Evolutionary conservation across 768 basidiomycete genomes (phyloP).

Genomic region (Cyclocybe aegerita): DNA sequence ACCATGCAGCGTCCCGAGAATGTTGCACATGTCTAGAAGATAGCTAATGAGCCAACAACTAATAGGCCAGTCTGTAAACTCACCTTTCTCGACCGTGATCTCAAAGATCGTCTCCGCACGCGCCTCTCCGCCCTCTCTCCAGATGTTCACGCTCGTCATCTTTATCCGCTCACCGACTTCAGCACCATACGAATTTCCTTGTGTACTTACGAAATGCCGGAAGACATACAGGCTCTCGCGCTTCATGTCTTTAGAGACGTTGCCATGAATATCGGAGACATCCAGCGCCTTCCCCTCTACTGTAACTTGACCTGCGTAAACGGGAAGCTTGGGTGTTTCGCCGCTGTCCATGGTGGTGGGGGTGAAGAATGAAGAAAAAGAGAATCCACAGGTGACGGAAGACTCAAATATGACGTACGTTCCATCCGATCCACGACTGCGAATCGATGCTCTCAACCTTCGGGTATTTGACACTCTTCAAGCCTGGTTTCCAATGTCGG

Average conservation of each 20-base stretch:
- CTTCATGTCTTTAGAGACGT: constrained; percentile 38
- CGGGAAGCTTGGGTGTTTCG: not conserved
- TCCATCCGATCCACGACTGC: no score
- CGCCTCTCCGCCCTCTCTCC: constrained; percentile 12
- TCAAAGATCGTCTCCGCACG: constrained; percentile 38
- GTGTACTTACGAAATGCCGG: constrained; percentile 34
- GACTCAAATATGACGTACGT: no score
- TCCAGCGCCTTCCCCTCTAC: constrained; percentile 14
- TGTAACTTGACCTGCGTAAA: not conserved
- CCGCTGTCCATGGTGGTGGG: not conserved
- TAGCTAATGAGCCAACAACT: not conserved
- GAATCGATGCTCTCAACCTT: no score
- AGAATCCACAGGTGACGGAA: no score
- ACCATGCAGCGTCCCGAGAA: constrained; percentile 49
- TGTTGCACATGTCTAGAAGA: constrained; percentile 55
- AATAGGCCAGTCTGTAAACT: not conserved
- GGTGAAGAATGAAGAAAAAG: no score
- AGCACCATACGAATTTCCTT: constrained; percentile 34
- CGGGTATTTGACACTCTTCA: no score
- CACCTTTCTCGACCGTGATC: constrained; percentile 36
- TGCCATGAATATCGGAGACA: constrained; percentile 36
- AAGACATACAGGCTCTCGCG: constrained; percentile 30
- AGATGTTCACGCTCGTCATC: constrained; percentile 36
- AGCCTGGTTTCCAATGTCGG: no score
- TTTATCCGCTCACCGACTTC: constrained; percentile 37